These are phyloP conservation scores for Peterozyma toletana DNA, from an alignment of 805 yeast genomes.

Conservation along the genomic window DNA sequence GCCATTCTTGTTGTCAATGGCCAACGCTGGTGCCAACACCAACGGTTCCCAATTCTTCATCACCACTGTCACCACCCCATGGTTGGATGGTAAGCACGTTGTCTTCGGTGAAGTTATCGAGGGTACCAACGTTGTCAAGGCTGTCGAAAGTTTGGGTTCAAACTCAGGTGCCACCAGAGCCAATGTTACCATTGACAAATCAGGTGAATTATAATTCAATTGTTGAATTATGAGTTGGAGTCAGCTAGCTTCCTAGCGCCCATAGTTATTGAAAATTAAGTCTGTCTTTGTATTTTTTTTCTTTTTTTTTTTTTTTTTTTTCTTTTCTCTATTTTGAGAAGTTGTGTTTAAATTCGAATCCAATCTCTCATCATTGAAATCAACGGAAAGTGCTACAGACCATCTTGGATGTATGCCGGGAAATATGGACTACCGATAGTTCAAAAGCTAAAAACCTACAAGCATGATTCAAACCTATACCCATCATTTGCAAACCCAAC, in stretches of 20 bases:
- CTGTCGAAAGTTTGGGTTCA: slow-evolving; percentile 62
- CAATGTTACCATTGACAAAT: slow-evolving; percentile 44
- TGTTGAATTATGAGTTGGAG: background rate
- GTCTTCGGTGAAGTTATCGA: slow-evolving; percentile 90
- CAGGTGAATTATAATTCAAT: slow-evolving; percentile 45
- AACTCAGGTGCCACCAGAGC: slow-evolving; percentile 37
- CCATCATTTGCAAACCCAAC: slow-evolving; percentile 60
- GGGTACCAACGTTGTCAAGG: slow-evolving; percentile 81
- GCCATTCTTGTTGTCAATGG: slow-evolving; percentile 88
- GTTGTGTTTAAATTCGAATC: too few relatives aligned
- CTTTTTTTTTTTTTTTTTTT: too few relatives aligned
- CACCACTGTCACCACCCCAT: slow-evolving; percentile 80
- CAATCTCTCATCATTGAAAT: too few relatives aligned
- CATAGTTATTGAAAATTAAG: too few relatives aligned
- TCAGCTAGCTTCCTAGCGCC: too few relatives aligned
- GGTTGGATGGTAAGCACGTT: slow-evolving; percentile 93
- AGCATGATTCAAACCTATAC: too few relatives aligned
- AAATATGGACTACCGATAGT: too few relatives aligned
- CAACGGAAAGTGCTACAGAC: too few relatives aligned
- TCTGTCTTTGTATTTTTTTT: too few relatives aligned
- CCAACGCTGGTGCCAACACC: slow-evolving; percentile 97
- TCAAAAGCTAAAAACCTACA: background rate
- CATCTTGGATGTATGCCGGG: too few relatives aligned
- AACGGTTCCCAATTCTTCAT: slow-evolving; percentile 97
- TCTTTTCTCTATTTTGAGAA: too few relatives aligned